These are phyloP conservation scores for Rhizophlyctis rosea DNA, from an alignment of 192 early-diverging fungal species.

Conservation along the genomic window DNA sequence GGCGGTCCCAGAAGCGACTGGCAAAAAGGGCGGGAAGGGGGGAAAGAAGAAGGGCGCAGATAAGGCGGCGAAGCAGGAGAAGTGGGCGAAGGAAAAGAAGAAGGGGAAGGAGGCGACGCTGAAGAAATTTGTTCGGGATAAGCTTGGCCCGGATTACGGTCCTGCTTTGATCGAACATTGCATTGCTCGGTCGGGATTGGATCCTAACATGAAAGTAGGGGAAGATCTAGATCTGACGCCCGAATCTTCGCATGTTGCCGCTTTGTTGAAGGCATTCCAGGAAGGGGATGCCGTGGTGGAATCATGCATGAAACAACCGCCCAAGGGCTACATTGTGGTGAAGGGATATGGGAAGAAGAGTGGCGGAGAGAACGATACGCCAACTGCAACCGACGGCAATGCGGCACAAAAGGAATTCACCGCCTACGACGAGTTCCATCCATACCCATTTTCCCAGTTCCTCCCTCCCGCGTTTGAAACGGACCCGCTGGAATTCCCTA, in stretches of 20 bases:
- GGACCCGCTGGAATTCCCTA: constrained; percentile 52
- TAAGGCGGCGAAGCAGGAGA: constrained; percentile 14
- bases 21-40: neutral
- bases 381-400: neutral
- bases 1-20: neutral
- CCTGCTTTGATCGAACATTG: constrained; percentile 85
- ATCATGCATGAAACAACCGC: constrained; percentile 44
- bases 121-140: constrained; percentile 29
- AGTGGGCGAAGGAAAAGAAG: constrained; percentile 32
- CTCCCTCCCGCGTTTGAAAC: neutral
- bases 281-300: constrained; percentile 71
- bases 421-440: constrained; percentile 41
- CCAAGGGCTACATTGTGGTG: constrained; percentile 64
- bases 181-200: constrained; percentile 61
- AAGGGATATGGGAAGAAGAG: constrained; percentile 25
- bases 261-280: constrained; percentile 61
- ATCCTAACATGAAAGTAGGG: constrained; percentile 57
- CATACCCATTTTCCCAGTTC: constrained; percentile 40
- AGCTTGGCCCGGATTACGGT: constrained; percentile 61
- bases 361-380: constrained; percentile 28
- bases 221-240: constrained; percentile 54
- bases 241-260: constrained; percentile 56
- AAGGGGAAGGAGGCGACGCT: constrained; percentile 36
- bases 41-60: constrained; percentile 11
- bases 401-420: neutral